A percentile compares a stretch with the other conserved stretches of the same genome.
These are phyloP conservation scores for Aspergillus sp. DNA, from an alignment of 2,329 filamentous ascomycete species.

Conservation along the genomic window DNA sequence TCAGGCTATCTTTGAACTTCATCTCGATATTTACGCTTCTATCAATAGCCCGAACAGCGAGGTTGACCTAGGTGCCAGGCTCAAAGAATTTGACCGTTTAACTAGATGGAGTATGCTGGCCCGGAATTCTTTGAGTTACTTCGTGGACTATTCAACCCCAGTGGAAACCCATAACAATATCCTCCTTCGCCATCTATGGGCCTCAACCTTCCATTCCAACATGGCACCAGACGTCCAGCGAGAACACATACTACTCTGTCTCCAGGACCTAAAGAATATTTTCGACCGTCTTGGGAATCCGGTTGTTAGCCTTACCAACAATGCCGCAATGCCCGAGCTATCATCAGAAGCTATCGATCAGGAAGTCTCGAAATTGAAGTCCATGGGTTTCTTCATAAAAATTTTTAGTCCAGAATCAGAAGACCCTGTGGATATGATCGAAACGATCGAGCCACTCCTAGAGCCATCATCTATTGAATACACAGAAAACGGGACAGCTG, in stretches of 20 bases:
- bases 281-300: conserved; percentile 43
- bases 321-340: conserved; percentile 78
- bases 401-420: conserved; percentile 77
- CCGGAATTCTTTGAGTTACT: conserved; percentile 44
- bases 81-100: conserved; percentile 51
- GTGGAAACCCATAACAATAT: conserved; percentile 35
- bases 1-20: conserved; percentile 57
- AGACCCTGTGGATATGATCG: conserved; percentile 76
- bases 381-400: conserved; percentile 90
- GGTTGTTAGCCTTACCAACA: conserved; percentile 64
- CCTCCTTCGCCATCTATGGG: conserved; percentile 57
- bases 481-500: conserved; percentile 6
- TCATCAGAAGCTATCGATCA: conserved; percentile 76
- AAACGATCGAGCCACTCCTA: conserved; percentile 83
- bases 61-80: conserved; percentile 44
- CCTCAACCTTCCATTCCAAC: conserved; percentile 54
- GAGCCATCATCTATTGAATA: conserved; percentile 50
- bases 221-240: conserved; percentile 48
- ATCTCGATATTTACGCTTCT: conserved; percentile 57
- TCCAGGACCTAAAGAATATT: conserved; percentile 53
- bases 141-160: conserved; percentile 24
- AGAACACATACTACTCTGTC: conserved; percentile 53
- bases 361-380: conserved; percentile 85
- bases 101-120: conserved; percentile 53
- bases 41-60: conserved; percentile 54